Base-by-base conservation (phyloP, 306 rosid genomes). In the Cucurbita pepo region DNA sequence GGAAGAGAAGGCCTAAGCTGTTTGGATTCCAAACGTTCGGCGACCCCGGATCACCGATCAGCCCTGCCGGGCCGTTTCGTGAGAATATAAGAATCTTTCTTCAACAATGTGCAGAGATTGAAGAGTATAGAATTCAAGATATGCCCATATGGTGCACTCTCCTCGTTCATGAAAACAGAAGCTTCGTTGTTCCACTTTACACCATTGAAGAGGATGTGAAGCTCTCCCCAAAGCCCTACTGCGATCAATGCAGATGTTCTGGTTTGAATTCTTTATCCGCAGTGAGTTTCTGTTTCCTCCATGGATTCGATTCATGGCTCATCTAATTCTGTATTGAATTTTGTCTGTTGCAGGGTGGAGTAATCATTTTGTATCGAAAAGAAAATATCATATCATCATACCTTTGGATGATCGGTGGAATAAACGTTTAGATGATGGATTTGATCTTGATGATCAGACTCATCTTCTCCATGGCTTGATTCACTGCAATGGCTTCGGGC, bases 401-500 rank as follows among this genome's bases (percentile, higher is more conserved):
- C 91, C 98, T 19, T 72, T 64, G 21, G 93, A 90, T 51, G 81
- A 71, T 37, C 82, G 48, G 60, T 91, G 96, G 97, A 85, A 89
- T 79, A 88, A 83, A 80, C 96, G 93, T 50, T 70, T 88, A 56
- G 85, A 70, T 61, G 93, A 90, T 52, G 79, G 80, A 61, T 77
- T 88, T 12, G 90, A 85, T 74, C 76, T 78, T 60, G 69, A 62
- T 64, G 69, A 62, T 62, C 69, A 62, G 12, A 62, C 69, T 62
- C 91, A 93, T 66, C 83, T 93, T 48, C 75, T 93, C 77, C 91
- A 93, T 69, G 98, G 93, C n/a, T 72, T 90, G 65, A 79, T 90
- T 71, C 96, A 90, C 47, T 83, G 88, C 77, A 87, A 93, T 75
- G 98, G 98, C 5, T 82, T 83, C 63, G 98, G 96, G 3, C 98